Conservation (phyloP, 2,329 filamentous ascomycete genomes). For the Pseudocercospora pini-densiflorae region DNA sequence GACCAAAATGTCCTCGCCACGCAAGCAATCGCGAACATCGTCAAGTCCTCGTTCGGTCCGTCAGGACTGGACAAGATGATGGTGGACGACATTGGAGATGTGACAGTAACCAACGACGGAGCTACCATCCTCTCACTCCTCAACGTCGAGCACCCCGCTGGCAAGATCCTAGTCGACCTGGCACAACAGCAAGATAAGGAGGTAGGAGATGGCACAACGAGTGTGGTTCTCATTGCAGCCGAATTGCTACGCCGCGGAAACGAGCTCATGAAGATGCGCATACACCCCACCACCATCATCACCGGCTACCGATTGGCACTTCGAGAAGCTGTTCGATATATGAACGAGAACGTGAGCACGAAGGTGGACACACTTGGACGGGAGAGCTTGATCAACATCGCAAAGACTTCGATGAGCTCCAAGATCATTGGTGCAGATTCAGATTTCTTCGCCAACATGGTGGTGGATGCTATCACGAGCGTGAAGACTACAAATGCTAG, state of each 20-base stretch:
- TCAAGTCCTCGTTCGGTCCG: conserved; percentile 98
- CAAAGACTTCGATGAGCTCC: conserved; percentile 98
- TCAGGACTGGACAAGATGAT: conserved; percentile 99
- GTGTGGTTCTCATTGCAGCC: conserved; percentile 94
- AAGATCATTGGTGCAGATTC: conserved; percentile 97
- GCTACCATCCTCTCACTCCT: conserved; percentile 94
- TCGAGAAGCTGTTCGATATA: conserved; percentile 96
- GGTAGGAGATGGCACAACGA: conserved; percentile 97
- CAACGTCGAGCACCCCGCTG: conserved; percentile 96
- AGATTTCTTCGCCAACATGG: conserved; percentile 97
- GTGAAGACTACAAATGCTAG: conserved; percentile 93
- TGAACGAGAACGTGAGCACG: conserved; percentile 97
- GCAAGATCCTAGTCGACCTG: conserved; percentile 96
- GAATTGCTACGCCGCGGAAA: conserved; percentile 93
- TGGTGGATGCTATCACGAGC: conserved; percentile 92
- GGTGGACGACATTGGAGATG: conserved; percentile 99
- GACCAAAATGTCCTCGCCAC: conserved; percentile 98
- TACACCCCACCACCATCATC: conserved; percentile 99
- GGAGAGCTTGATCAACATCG: conserved; percentile 91
- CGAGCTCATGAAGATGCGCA: conserved; percentile 99
- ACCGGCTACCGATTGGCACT: conserved; percentile 95
- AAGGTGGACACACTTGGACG: conserved; percentile 91
- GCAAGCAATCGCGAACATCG: conserved; percentile 96
- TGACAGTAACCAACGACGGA: conserved; percentile 98
- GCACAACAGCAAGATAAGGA: conserved; percentile 99